Base-by-base conservation (phyloP, 208 protist genomes). In the Naegleria lovaniensis region DNA sequence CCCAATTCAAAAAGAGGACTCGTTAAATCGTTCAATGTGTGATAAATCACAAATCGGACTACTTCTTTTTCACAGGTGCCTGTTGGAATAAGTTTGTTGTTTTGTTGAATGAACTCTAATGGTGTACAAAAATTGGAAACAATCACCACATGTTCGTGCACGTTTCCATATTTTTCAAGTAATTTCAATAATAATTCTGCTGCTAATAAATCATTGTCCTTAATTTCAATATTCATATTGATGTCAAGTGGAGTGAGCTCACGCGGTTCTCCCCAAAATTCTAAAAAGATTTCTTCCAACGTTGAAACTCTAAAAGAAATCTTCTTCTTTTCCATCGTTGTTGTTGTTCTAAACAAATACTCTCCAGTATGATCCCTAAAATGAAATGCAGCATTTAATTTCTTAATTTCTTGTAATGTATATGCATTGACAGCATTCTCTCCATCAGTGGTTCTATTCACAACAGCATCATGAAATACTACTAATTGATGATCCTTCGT, bases 181-280 rank as follows among this genome's bases (percentile, higher is more conserved):
- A 36, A 11, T 33, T 89, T 19, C 19, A 22, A n/a, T 48, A 89
- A 33, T 89, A 36, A 33, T 40, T 59, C 22, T n/a, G 38, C 6
- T 79, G 52, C 86, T 48, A 43, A 1, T n/a, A 48, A 5, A 41
- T 43, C 19, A 36, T 89, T 48, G 15, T 89, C 86, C 36, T 89
- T 89, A 79, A 89, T 76, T 43, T 89, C 86, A 89, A 89, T 89
- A 43, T 89, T 89, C n/a, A 76, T 48, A 79, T 43, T 89, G 5
- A 89, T 36, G 29, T 55, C 33, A 15, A 16, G 4, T 40, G 3
- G 4, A 36, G 36, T 48, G 16, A 55, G 15, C 33, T 55, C 22
- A 7, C 4, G 4, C 55, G 79, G 79, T 85, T 43, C 19, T 4
- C 85, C 85, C 43, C n/a, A 75, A 76, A 89, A 89, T 79, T 89